Evolutionary conservation across 495 filamentous ascomycete species (phyloP).

Genomic region (Penicillium paradoxum): DNA sequence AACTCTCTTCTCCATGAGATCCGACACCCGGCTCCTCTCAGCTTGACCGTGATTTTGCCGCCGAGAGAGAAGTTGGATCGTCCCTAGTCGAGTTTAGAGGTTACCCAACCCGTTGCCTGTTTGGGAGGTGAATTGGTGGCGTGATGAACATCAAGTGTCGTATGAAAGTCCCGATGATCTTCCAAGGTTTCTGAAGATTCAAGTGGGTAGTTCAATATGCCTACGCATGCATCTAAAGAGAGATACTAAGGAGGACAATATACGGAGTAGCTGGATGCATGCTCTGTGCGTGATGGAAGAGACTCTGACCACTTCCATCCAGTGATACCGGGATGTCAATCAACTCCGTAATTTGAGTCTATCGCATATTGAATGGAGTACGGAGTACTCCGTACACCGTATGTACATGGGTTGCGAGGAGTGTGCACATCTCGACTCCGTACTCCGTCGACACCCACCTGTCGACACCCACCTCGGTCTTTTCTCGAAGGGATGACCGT

Average conservation of each 20-base stretch:
- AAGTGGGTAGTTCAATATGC: constrained; percentile 2
- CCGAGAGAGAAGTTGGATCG: constrained; percentile 13
- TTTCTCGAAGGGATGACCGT: not conserved
- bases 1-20: not conserved
- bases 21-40: not conserved
- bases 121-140: constrained; percentile 5
- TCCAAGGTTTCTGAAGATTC: not conserved
- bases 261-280: not conserved
- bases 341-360: not conserved
- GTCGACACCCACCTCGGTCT: not conserved
- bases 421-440: too few relatives aligned
- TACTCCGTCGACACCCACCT: not conserved
- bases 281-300: not conserved
- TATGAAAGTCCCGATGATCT: constrained; percentile 1
- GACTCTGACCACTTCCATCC: constrained; percentile 6
- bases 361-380: not conserved
- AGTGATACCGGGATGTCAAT: constrained; percentile 14
- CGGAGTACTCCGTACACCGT: not conserved
- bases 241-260: too few relatives aligned
- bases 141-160: not conserved
- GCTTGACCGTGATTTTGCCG: constrained; percentile 7
- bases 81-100: constrained; percentile 2
- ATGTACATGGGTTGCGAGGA: too few relatives aligned
- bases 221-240: constrained; percentile 2
- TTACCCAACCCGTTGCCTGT: constrained; percentile 3